Evolutionary conservation across 352 stramenopile genomes (phyloP).

Genomic region (Elongisporangium anandrum): DNA sequence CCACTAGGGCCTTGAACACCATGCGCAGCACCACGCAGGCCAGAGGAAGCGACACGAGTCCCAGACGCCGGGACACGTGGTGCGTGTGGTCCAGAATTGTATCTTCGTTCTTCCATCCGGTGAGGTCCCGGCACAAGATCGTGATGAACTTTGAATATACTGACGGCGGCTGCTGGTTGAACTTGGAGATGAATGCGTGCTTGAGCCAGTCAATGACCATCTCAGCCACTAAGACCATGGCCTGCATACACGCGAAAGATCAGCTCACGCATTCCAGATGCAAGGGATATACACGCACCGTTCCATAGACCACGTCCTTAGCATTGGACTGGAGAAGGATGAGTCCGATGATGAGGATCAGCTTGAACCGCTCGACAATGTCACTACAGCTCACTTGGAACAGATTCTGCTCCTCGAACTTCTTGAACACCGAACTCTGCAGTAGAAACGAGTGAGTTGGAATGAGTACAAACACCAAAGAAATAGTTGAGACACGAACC

Average conservation of each 20-base stretch:
- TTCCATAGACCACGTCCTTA: slow-evolving; percentile 69
- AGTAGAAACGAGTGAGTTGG: background rate
- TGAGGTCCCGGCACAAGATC: slow-evolving; percentile 93
- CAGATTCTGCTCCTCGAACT: slow-evolving; percentile 94
- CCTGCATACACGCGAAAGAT: slow-evolving; percentile 12
- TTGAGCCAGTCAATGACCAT: slow-evolving; percentile 98
- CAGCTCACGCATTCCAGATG: slow-evolving; percentile 1
- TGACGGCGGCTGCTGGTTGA: slow-evolving; percentile 93
- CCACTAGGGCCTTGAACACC: slow-evolving; percentile 56
- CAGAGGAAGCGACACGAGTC: slow-evolving; percentile 92
- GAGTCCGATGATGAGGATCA: slow-evolving; percentile 93
- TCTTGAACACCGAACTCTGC: slow-evolving; percentile 96
- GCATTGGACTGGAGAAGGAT: slow-evolving; percentile 91
- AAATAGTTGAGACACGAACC: slow-evolving; percentile 12
- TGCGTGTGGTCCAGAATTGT: slow-evolving; percentile 93
- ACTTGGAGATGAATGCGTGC: slow-evolving; percentile 99
- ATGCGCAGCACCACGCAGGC: slow-evolving; percentile 91
- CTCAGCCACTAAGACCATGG: slow-evolving; percentile 91
- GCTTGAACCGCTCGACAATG: slow-evolving; percentile 98
- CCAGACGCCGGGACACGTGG: slow-evolving; percentile 91
- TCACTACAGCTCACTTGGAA: slow-evolving; percentile 98
- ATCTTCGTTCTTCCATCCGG: slow-evolving; percentile 90
- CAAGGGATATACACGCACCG: slow-evolving; percentile 28
- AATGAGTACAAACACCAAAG: slow-evolving; percentile 1
- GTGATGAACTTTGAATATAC: slow-evolving; percentile 96